A percentile compares a stretch with the other conserved stretches of the same genome.
phyloP scores from a whole-genome alignment of 2,329 filamentous ascomycete species.

The Aspergillus sp. region DNA sequence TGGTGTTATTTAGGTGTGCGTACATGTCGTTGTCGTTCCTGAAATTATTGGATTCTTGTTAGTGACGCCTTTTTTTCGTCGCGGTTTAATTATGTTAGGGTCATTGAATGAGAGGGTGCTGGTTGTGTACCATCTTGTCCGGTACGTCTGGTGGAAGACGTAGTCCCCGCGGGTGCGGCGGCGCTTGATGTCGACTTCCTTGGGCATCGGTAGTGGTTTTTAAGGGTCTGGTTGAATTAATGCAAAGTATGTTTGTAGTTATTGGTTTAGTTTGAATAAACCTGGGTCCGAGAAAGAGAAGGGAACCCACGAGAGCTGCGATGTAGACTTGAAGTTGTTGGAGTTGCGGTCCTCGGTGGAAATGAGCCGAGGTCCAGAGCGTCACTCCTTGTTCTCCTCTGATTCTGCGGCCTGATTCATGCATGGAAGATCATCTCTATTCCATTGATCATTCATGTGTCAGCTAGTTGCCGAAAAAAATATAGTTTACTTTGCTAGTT shows the following conservation, averaged over 20 bases:
- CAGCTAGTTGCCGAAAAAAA: not conserved
- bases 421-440: not conserved
- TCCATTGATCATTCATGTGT: not conserved
- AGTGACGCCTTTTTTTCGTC: too few relatives aligned
- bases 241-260: not conserved
- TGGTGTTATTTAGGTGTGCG: slow-evolving; percentile 85
- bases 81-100: not conserved
- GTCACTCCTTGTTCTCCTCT: not conserved
- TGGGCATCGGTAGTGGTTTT: slow-evolving; percentile 22
- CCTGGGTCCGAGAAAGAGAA: not conserved
- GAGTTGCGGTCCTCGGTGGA: not conserved
- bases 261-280: not conserved
- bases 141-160: slow-evolving; percentile 74
- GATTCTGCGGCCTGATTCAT: not conserved
- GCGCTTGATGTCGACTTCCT: slow-evolving; percentile 53
- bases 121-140: slow-evolving; percentile 72
- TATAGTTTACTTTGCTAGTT: not conserved
- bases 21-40: slow-evolving; percentile 97
- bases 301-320: not conserved
- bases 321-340: not conserved
- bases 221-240: not conserved
- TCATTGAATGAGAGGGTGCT: slow-evolving; percentile 10
- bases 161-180: slow-evolving; percentile 69
- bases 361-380: slow-evolving; percentile 7
- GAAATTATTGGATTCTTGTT: not conserved